Evolutionary conservation across 257 asterid species (phyloP).

Genomic region (Salvia splendens): DNA sequence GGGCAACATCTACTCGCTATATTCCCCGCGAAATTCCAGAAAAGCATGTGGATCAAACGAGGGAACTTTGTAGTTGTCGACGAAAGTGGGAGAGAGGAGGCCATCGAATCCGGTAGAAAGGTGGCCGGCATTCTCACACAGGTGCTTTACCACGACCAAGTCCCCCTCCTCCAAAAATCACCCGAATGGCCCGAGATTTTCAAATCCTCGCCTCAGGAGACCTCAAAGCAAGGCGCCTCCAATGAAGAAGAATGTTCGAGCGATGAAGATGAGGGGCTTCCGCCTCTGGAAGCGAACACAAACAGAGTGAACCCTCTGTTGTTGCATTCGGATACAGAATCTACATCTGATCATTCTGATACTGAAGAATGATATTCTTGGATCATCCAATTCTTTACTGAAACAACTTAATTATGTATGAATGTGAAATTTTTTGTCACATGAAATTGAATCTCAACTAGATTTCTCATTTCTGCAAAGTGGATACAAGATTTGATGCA

Average conservation of each 20-base stretch:
- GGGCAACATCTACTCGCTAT: slow-evolving; percentile 65
- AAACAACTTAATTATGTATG: not conserved
- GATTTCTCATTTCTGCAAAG: slow-evolving; percentile 56
- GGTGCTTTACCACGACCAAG: slow-evolving; percentile 73
- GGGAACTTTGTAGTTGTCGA: slow-evolving; percentile 86
- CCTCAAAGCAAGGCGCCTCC: slow-evolving; percentile 36
- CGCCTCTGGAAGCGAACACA: slow-evolving; percentile 83
- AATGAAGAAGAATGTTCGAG: slow-evolving; percentile 50
- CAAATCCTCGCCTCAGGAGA: slow-evolving; percentile 37
- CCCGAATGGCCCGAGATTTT: slow-evolving; percentile 83
- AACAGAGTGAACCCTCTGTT: slow-evolving; percentile 65
- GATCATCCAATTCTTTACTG: not conserved
- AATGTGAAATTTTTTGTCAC: not conserved
- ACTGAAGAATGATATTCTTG: slow-evolving; percentile 37
- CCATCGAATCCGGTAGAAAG: slow-evolving; percentile 75
- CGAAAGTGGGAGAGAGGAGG: slow-evolving; percentile 88
- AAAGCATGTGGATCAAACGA: slow-evolving; percentile 91
- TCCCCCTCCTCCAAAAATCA: slow-evolving; percentile 68
- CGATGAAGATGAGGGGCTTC: slow-evolving; percentile 78
- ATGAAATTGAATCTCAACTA: not conserved
- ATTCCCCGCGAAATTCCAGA: slow-evolving; percentile 90
- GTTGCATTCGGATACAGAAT: slow-evolving; percentile 36
- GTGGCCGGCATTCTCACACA: slow-evolving; percentile 72
- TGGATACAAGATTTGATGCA: slow-evolving; percentile 82
- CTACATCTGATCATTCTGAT: slow-evolving; percentile 47